These are phyloP conservation scores for Ceratocystis variospora DNA, from an alignment of 2,329 filamentous ascomycete species.

Conservation along the genomic window DNA sequence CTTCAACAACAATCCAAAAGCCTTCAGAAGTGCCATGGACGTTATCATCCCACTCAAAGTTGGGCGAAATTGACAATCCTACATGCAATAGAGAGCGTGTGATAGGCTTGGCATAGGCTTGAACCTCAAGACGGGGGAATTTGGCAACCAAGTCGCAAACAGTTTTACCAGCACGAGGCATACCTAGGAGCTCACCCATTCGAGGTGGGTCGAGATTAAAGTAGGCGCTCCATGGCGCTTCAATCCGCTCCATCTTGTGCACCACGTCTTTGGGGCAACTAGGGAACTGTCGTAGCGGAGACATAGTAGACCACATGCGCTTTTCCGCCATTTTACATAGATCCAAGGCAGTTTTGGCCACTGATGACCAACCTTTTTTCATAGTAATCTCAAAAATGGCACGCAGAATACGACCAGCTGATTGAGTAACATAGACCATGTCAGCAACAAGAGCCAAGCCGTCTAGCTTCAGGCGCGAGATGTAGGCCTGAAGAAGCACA, in stretches of 20 bases:
- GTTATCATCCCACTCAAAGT: slow-evolving; percentile 88
- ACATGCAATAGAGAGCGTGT: slow-evolving; percentile 86
- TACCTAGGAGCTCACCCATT: slow-evolving; percentile 85
- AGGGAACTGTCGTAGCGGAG: slow-evolving; percentile 80
- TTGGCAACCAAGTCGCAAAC: slow-evolving; percentile 81
- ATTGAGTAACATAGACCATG: slow-evolving; percentile 97
- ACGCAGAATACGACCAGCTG: slow-evolving; percentile 84
- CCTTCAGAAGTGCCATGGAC: slow-evolving; percentile 78
- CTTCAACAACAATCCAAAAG: slow-evolving; percentile 96
- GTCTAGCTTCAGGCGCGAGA: slow-evolving; percentile 85
- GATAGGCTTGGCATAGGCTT: slow-evolving; percentile 87
- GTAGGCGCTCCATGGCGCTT: slow-evolving; percentile 85
- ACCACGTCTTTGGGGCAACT: slow-evolving; percentile 71
- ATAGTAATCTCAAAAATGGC: slow-evolving; percentile 96
- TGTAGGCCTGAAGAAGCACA: slow-evolving; percentile 89
- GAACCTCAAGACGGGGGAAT: slow-evolving; percentile 83
- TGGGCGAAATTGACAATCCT: slow-evolving; percentile 81
- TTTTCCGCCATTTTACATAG: slow-evolving; percentile 99
- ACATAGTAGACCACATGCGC: slow-evolving; percentile 99
- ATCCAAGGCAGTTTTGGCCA: slow-evolving; percentile 82
- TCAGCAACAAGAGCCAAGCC: slow-evolving; percentile 94
- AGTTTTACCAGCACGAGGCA: slow-evolving; percentile 73
- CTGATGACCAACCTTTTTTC: slow-evolving; percentile 89
- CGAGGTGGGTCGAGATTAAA: slow-evolving; percentile 92
- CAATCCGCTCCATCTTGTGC: slow-evolving; percentile 84